phyloP scores from a whole-genome alignment of 352 stramenopile species.

The Phytophthora megakarya region DNA sequence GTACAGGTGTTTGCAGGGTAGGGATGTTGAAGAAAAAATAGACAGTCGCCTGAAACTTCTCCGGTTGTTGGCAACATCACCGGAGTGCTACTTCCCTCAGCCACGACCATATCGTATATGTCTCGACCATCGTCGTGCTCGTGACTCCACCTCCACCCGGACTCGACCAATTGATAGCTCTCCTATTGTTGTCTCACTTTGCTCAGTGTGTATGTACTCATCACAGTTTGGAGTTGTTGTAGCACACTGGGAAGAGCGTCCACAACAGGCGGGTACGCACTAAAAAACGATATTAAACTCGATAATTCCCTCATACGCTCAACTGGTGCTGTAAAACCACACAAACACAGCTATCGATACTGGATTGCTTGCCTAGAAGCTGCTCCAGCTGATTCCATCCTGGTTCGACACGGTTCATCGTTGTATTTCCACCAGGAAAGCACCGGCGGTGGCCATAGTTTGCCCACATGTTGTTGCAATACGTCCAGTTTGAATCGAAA shows the following conservation, averaged over 20 bases:
- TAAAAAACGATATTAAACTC: neutral
- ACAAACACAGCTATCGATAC: neutral
- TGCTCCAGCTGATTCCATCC: slow-evolving; percentile 6
- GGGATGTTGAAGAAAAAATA: too few species aligned
- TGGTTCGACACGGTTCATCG: slow-evolving; percentile 2
- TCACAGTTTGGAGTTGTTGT: neutral
- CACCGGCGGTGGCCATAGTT: neutral
- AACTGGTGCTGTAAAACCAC: slow-evolving; percentile 3
- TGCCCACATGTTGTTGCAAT: neutral
- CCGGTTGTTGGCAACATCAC: too few species aligned
- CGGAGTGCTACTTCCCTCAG: too few species aligned
- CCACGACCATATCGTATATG: too few species aligned
- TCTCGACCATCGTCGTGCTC: too few species aligned
- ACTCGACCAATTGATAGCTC: too few species aligned
- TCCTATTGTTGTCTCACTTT: too few species aligned
- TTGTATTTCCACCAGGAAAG: slow-evolving; percentile 1
- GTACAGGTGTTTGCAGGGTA: too few species aligned
- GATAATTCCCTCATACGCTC: neutral
- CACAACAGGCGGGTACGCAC: neutral
- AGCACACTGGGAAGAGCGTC: neutral
- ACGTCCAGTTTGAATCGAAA: too few species aligned
- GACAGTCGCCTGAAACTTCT: too few species aligned
- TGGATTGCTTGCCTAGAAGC: neutral
- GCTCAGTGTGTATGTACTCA: too few species aligned
- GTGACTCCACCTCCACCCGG: too few species aligned